Conservation (phyloP, 2,329 filamentous ascomycete species). For the Sporothrix dimorphospora region DNA sequence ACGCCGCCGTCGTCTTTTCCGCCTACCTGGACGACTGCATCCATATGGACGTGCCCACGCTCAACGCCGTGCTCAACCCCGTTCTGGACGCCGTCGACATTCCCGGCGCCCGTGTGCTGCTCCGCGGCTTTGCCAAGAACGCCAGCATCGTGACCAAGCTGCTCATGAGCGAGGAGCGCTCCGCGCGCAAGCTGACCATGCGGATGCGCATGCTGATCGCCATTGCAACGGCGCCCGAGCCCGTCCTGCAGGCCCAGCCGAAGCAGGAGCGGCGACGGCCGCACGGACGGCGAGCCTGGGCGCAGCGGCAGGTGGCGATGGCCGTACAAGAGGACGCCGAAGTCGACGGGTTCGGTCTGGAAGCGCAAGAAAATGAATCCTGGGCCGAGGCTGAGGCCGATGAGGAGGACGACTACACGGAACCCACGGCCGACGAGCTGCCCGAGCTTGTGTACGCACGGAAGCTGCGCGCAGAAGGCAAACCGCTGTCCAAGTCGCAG, state of each 20-base stretch:
- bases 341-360: background rate
- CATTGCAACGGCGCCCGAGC: constrained; percentile 26
- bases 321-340: background rate
- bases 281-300: background rate
- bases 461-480: background rate
- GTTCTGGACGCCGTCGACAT: constrained; percentile 48
- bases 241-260: background rate
- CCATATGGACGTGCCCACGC: constrained; percentile 45
- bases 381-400: background rate
- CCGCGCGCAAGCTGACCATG: constrained; percentile 25
- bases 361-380: background rate
- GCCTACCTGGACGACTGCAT: constrained; percentile 45
- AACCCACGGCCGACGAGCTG: background rate
- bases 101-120: constrained; percentile 42
- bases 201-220: constrained; percentile 32
- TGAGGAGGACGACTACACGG: background rate
- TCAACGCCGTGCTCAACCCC: constrained; percentile 49
- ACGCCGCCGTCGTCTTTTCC: constrained; percentile 50
- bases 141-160: constrained; percentile 33
- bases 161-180: constrained; percentile 27
- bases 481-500: background rate
- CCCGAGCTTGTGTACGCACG: background rate
- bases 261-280: background rate
- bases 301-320: background rate
- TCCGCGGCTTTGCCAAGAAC: constrained; percentile 40